Evolutionary conservation across 768 basidiomycete species (phyloP), one percentile per base, ranked within the genome.

Genomic region (Pulveroboletus sp.): DNA sequence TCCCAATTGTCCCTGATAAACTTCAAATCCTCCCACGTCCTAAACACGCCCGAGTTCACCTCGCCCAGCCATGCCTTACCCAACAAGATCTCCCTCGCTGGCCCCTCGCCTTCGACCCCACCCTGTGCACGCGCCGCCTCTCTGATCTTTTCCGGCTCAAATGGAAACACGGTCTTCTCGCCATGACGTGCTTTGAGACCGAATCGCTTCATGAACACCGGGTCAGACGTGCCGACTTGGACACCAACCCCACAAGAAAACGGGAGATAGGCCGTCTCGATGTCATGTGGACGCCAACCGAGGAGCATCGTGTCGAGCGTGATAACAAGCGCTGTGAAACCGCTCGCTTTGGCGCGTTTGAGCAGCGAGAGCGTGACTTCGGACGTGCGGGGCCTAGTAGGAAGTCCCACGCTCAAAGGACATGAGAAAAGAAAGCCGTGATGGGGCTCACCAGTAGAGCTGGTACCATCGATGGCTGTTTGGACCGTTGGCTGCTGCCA

Each of bases 201-300:
- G 51, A 73, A 70, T 27, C 74, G 72, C 1, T 68, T 69, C 89
- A 90, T 90, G 69, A 90, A 91, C 12, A 78, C 85, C 0, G 90
- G 90, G 60, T 92, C 89, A 1, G 85, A 83, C 7, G 71, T 72
- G 42, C 84, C 86, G 21, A 87, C 75, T 59, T 88, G 84, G 34
- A 72, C 67, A 7, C 87, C 87, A 17, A 82, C 65, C 7, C 86
- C 85, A 48, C 84, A 81, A 0, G 57, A 55, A 60, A 89, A 86
- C 6, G 88, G 87, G 13, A 87, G 72, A 61, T 80, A 90, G 0
- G 79, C 71, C 4, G 65, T 74, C 41, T 79, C 74, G 45, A 91
- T 70, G 59, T 91, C 88, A 63, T 85, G 82, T 4, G 86, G 86
- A 3, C 87, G 80, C 85, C 85, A 90, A 20, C 86, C 88, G 27